phyloP scores from a whole-genome alignment of 768 basidiomycete species.

The Amyloporia xantha region DNA sequence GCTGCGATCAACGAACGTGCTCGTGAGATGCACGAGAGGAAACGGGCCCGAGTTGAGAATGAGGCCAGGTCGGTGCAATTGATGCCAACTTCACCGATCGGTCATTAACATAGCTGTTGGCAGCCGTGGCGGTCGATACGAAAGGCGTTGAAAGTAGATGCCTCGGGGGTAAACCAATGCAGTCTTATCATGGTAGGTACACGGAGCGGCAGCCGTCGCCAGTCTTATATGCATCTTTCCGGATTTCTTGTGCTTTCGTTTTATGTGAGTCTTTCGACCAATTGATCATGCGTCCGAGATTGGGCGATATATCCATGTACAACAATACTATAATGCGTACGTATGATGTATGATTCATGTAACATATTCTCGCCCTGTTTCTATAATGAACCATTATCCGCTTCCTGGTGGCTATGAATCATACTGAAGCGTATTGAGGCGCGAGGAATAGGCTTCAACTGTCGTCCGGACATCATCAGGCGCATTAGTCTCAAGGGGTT shows the following conservation, averaged over 20 bases:
- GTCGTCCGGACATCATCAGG: constrained; percentile 11
- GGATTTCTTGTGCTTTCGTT: no score
- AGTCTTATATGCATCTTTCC: no score
- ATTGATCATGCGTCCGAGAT: no score
- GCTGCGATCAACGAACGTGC: constrained; percentile 70
- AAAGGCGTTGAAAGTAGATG: constrained; percentile 5
- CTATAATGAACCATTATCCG: not conserved
- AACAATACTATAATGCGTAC: not conserved
- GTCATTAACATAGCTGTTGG: no score
- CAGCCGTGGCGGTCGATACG: constrained; percentile 13
- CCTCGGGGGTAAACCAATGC: no score
- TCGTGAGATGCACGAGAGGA: constrained; percentile 62
- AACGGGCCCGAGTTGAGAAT: constrained; percentile 48
- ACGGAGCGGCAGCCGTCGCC: no score
- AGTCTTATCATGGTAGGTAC: no score
- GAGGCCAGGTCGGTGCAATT: constrained; percentile 46
- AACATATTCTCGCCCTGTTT: not conserved
- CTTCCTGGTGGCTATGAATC: constrained; percentile 5
- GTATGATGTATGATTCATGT: not conserved
- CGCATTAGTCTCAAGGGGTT: constrained; percentile 13
- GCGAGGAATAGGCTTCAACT: constrained; percentile 11
- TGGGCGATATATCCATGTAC: no score
- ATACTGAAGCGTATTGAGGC: constrained; percentile 18
- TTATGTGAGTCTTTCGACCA: no score
- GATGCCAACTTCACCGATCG: no score